Conservation (phyloP, 1,284 basidiomycete genomes). For the Ganoderma lingzhi region DNA sequence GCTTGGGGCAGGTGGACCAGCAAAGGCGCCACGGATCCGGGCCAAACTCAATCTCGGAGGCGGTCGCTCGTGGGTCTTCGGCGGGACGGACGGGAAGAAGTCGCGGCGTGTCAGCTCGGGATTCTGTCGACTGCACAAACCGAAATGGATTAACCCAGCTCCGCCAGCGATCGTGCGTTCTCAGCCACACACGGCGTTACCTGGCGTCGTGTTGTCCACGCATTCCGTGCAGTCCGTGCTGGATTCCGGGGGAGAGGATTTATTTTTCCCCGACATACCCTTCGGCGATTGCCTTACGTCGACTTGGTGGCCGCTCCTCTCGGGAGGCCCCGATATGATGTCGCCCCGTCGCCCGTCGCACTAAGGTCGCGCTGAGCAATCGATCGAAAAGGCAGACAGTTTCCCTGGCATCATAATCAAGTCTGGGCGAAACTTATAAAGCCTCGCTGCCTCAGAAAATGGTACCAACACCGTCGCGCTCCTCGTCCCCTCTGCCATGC, state of each 20-base stretch:
- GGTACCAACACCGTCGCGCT: constrained; percentile 20
- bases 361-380: constrained; percentile 38
- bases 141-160: constrained; percentile 12
- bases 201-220: not conserved
- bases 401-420: constrained; percentile 15
- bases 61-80: constrained; percentile 8
- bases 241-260: constrained; percentile 5
- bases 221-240: constrained; percentile 2
- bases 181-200: not conserved
- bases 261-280: constrained; percentile 18
- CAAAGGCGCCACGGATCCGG: constrained; percentile 10
- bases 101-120: constrained; percentile 3
- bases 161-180: constrained; percentile 14
- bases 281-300: constrained; percentile 34
- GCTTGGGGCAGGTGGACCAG: constrained; percentile 4
- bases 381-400: constrained; percentile 38
- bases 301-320: constrained; percentile 24
- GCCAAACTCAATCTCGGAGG: constrained; percentile 28
- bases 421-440: constrained; percentile 43
- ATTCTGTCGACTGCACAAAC: not conserved
- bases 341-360: constrained; percentile 9
- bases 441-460: constrained; percentile 22
- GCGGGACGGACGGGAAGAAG: not conserved
- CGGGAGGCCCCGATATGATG: constrained; percentile 31
- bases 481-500: constrained; percentile 11